phyloP scores from a whole-genome alignment of 2,329 filamentous ascomycete genomes.

The Ophiosphaerella herpotricha region DNA sequence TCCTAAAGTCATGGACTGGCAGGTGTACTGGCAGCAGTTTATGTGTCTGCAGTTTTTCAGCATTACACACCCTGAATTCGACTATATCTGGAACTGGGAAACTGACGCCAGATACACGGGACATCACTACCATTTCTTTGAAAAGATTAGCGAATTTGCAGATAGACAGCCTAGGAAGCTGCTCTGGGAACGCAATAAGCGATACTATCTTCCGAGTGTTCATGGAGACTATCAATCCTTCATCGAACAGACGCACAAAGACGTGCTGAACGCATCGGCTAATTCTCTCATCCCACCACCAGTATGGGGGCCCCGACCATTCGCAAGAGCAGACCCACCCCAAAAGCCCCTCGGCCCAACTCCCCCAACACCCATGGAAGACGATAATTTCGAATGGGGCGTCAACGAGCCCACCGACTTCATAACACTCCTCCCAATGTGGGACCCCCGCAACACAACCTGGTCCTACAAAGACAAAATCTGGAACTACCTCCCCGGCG shows the following conservation, averaged over 20 bases:
- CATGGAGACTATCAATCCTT: constrained; percentile 57
- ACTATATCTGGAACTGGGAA: constrained; percentile 85
- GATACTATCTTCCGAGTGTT: constrained; percentile 59
- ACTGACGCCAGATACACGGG: constrained; percentile 80
- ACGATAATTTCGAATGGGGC: constrained; percentile 84
- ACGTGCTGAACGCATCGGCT: constrained; percentile 46
- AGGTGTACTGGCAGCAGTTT: constrained; percentile 64
- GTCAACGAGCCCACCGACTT: constrained; percentile 89
- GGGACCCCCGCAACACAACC: constrained; percentile 83
- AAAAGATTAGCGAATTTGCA: constrained; percentile 63
- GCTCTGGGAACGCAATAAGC: constrained; percentile 62
- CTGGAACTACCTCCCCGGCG: constrained; percentile 54
- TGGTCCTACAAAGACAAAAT: constrained; percentile 65
- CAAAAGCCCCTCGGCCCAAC: constrained; percentile 79
- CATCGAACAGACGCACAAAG: constrained; percentile 48
- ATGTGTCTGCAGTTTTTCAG: constrained; percentile 77
- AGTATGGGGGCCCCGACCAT: constrained; percentile 84
- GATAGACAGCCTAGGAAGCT: constrained; percentile 61
- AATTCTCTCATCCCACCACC: constrained; percentile 57
- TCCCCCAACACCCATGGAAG: constrained; percentile 73
- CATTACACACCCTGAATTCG: constrained; percentile 76
- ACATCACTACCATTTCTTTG: constrained; percentile 79
- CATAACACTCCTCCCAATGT: constrained; percentile 89
- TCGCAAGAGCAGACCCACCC: constrained; percentile 56
- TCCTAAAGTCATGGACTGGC: constrained; percentile 54